phyloP scores from a whole-genome alignment of 495 filamentous ascomycete genomes.

The Trichoderma reesei region DNA sequence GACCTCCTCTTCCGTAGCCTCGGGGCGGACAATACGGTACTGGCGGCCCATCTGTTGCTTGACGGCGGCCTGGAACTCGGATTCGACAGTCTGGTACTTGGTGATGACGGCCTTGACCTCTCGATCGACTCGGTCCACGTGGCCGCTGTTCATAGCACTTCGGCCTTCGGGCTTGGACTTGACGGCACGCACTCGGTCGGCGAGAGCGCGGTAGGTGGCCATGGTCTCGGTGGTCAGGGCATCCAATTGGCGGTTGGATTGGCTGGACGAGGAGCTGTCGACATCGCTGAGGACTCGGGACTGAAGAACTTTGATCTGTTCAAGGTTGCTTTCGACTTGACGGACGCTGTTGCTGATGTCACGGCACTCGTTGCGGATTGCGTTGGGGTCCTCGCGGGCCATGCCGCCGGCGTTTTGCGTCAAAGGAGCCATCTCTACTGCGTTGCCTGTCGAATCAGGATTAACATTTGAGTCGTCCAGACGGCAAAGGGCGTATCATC shows the following conservation, averaged over 20 bases:
- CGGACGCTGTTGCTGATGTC: constrained; percentile 70
- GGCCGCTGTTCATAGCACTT: constrained; percentile 57
- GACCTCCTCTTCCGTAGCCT: constrained; percentile 74
- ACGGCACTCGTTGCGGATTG: constrained; percentile 72
- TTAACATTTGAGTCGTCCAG: background rate
- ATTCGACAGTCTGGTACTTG: constrained; percentile 68
- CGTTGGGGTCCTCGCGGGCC: constrained; percentile 49
- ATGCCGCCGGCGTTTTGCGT: constrained; percentile 35
- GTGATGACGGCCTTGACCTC: constrained; percentile 68
- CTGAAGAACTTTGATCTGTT: constrained; percentile 49
- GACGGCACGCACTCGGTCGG: constrained; percentile 61
- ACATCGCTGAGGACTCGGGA: constrained; percentile 49
- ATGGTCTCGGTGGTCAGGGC: constrained; percentile 60
- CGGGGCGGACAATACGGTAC: constrained; percentile 79
- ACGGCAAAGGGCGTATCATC: constrained; percentile 1
- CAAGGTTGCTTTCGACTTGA: constrained; percentile 55
- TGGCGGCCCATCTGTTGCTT: constrained; percentile 76
- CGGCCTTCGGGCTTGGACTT: constrained; percentile 69
- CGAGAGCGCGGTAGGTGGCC: constrained; percentile 64
- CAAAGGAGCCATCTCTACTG: constrained; percentile 57
- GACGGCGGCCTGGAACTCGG: constrained; percentile 64
- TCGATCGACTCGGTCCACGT: constrained; percentile 71
- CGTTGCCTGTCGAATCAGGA: constrained; percentile 31
- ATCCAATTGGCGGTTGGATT: constrained; percentile 49
- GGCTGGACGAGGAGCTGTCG: constrained; percentile 39